These are phyloP conservation scores for Moesziomyces antarcticus DNA, from an alignment of 1,284 basidiomycete genomes.

Conservation along the genomic window DNA sequence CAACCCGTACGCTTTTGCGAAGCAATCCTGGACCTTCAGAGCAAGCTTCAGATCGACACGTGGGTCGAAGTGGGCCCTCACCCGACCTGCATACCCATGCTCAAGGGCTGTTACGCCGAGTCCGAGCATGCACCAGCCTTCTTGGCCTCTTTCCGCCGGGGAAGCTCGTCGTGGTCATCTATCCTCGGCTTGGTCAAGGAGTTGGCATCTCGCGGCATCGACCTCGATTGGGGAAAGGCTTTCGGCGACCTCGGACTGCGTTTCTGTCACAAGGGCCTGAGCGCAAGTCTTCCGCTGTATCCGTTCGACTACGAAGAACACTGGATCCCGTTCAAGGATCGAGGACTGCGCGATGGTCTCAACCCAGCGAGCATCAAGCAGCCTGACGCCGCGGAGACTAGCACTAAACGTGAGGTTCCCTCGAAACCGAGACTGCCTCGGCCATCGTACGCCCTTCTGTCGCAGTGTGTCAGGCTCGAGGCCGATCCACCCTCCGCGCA, in stretches of 20 bases:
- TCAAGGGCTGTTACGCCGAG: conserved; percentile 40
- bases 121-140: conserved; percentile 14
- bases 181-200: conserved; percentile 26
- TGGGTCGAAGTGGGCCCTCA: conserved; percentile 52
- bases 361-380: neutral
- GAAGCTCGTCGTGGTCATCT: conserved; percentile 34
- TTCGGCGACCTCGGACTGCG: conserved; percentile 27
- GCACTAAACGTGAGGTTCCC: neutral
- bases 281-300: conserved; percentile 34
- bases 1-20: conserved; percentile 40
- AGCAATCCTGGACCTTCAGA: conserved; percentile 22
- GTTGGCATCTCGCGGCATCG: conserved; percentile 26
- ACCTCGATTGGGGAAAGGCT: conserved; percentile 27
- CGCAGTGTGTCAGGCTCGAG: conserved; percentile 26
- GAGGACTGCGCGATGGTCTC: conserved; percentile 45
- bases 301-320: conserved; percentile 47
- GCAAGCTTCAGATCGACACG: conserved; percentile 7
- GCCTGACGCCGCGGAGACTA: neutral
- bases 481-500: conserved; percentile 19
- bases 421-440: conserved; percentile 4
- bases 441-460: conserved; percentile 24
- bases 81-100: conserved; percentile 43
- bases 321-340: conserved; percentile 46
- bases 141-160: conserved; percentile 33
- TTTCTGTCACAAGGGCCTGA: conserved; percentile 15